Evolutionary conservation across 129 eudicot genomes (phyloP), one percentile per base, ranked within the genome.

Genomic region (Saposhnikovia divaricata): DNA sequence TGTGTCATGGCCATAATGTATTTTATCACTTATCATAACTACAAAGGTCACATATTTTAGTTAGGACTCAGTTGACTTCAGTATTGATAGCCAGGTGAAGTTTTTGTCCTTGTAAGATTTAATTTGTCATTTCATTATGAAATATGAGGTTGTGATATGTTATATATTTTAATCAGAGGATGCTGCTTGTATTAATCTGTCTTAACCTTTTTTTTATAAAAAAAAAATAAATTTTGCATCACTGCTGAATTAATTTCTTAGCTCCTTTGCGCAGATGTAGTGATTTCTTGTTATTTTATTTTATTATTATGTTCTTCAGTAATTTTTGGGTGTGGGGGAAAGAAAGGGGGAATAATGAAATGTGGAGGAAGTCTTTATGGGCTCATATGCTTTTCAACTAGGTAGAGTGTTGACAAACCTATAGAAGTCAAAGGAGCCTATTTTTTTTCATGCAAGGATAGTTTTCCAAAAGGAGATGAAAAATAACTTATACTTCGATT

Each of bases 11-110:
- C n/a, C 38, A 75, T 61, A 46, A 43, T 75, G 79, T 74, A 81
- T 16, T 39, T 15, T 73, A n/a, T 81, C 75, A 25, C 74, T 66
- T 66, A 28, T 9, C 4, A 68, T 15, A 31, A 68, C 42, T 31
- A 2, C 43, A 39, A 53, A 72, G 11, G 50, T 70, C 82, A 70
- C 31, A 25, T 37, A 34, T n/a, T 10, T 73, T 46, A 40, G 73
- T 72, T 55, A 72, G 78, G 76, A 72, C 19, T 61, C 69, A 10
- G 42, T 19, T 72, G 71, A 38, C 42, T 80, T 68, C 71, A 40
- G 72, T 72, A 43, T 38, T 73, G 27, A 72, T 69, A 51, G 18
- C 39, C 78, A 68, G 19, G 19, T 68, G 73, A 27, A 31, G 73
- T 68, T 68, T 66, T 68, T 68, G 73, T 68, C 39, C 42, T 13